These are phyloP conservation scores for Trichoderma sp. DNA, from an alignment of 2,329 filamentous ascomycete genomes.

Conservation along the genomic window DNA sequence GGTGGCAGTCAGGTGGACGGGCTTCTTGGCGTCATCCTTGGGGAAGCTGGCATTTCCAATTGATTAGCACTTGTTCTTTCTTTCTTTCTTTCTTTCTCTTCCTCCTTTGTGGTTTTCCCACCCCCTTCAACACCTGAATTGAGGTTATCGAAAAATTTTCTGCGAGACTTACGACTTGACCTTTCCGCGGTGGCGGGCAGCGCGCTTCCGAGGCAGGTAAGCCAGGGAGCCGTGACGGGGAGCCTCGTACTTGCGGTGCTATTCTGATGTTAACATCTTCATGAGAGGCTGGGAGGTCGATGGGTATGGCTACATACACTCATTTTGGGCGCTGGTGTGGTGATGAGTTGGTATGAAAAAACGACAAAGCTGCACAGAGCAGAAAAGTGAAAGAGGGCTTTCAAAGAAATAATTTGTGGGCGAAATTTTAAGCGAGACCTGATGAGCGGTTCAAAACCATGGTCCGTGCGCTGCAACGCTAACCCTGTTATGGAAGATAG, in stretches of 20 bases:
- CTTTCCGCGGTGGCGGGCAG: conserved; percentile 91
- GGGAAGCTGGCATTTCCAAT: conserved; percentile 71
- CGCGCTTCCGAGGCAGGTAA: conserved; percentile 87
- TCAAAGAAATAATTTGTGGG: conserved; percentile 39
- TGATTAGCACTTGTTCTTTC: conserved; percentile 32
- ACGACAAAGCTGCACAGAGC: conserved; percentile 38
- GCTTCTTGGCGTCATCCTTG: conserved; percentile 99
- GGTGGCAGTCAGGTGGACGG: conserved; percentile 94
- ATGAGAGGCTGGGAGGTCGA: background rate
- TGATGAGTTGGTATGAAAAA: conserved; percentile 42
- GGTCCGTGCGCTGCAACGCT: conserved; percentile 31
- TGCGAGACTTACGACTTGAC: conserved; percentile 81
- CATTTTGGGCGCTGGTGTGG: conserved; percentile 44
- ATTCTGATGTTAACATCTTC: conserved; percentile 30
- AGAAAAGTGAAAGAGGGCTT: conserved; percentile 35
- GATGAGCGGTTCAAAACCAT: conserved; percentile 30
- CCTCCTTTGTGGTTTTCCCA: background rate
- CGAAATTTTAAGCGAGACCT: conserved; percentile 44
- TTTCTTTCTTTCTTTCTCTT: background rate
- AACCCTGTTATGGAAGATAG: conserved; percentile 2
- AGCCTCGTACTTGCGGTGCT: conserved; percentile 70
- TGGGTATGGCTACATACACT: conserved; percentile 39
- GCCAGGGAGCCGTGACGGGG: conserved; percentile 94
- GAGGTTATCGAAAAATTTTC: background rate
- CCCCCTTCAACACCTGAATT: background rate